phyloP scores from a whole-genome alignment of 2,329 filamentous ascomycete species.

The Thelonectria olida region DNA sequence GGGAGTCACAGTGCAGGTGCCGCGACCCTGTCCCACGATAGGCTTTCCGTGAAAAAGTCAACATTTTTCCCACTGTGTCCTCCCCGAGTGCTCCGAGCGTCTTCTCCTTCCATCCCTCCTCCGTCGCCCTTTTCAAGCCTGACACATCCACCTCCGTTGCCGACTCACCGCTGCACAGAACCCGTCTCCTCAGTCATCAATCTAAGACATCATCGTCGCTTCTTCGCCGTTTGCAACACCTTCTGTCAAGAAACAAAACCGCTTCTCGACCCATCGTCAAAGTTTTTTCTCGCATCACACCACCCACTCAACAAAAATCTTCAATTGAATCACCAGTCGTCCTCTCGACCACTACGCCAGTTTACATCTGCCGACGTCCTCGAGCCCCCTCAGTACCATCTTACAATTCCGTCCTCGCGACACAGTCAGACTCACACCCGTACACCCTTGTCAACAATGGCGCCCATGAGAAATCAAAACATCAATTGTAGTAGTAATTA shows the following conservation, averaged over 20 bases:
- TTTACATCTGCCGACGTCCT: slow-evolving; percentile 25
- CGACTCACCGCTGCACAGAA: slow-evolving; percentile 26
- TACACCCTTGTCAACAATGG: slow-evolving; percentile 55
- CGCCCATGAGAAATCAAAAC: slow-evolving; percentile 76
- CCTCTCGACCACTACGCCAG: background rate
- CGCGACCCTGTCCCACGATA: too few species aligned
- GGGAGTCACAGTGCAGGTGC: slow-evolving; percentile 12
- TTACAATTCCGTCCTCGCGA: slow-evolving; percentile 15
- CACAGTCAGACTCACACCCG: slow-evolving; percentile 33
- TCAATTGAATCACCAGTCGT: background rate
- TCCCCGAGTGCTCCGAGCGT: slow-evolving; percentile 20
- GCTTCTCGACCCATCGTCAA: background rate
- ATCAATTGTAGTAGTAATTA: slow-evolving; percentile 80
- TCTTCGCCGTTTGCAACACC: slow-evolving; percentile 4
- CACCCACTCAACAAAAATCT: background rate
- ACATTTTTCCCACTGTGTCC: slow-evolving; percentile 11
- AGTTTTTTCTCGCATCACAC: background rate
- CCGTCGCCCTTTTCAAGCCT: slow-evolving; percentile 8
- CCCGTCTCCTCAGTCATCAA: slow-evolving; percentile 3
- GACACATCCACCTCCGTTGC: slow-evolving; percentile 14
- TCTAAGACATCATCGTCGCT: slow-evolving; percentile 13
- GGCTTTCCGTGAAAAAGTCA: slow-evolving; percentile 3
- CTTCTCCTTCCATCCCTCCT: background rate
- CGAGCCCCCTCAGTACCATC: slow-evolving; percentile 7
- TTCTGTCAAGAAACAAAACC: background rate